Conservation (phyloP, 2,329 filamentous ascomycete genomes). For the Colletotrichum sp. region DNA sequence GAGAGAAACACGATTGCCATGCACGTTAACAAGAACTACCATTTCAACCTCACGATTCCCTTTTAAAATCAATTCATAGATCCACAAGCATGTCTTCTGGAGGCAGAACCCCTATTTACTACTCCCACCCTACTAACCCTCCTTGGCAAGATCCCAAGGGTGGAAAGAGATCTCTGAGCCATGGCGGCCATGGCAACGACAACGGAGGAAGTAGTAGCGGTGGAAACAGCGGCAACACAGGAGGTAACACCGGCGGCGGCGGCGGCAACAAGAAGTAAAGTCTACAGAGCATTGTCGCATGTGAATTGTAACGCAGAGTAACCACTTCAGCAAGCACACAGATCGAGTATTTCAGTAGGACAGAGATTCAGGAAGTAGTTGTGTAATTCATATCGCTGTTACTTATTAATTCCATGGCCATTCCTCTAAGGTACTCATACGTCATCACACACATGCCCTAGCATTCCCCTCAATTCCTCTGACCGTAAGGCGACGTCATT, state of each 20-base stretch:
- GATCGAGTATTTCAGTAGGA: too few species aligned
- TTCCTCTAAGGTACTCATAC: background rate
- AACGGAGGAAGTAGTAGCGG: background rate
- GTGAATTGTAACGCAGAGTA: background rate
- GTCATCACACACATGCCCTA: background rate
- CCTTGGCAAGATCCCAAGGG: background rate
- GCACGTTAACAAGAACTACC: too few species aligned
- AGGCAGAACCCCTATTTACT: background rate
- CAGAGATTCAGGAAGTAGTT: background rate
- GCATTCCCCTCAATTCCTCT: background rate
- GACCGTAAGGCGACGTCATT: background rate
- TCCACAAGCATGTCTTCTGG: background rate
- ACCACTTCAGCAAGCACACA: background rate
- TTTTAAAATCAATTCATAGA: too few species aligned
- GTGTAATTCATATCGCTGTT: background rate
- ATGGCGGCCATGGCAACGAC: background rate
- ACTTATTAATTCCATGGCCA: background rate
- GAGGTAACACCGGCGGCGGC: background rate
- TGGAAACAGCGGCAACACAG: background rate
- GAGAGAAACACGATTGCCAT: too few species aligned
- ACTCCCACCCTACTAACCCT: background rate
- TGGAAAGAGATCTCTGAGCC: background rate
- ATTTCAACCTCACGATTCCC: too few species aligned
- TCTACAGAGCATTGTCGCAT: accelerated
- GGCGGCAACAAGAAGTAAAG: background rate